Evolutionary conservation across 106 monocot genomes (phyloP).

Genomic region (Allium fistulosum): DNA sequence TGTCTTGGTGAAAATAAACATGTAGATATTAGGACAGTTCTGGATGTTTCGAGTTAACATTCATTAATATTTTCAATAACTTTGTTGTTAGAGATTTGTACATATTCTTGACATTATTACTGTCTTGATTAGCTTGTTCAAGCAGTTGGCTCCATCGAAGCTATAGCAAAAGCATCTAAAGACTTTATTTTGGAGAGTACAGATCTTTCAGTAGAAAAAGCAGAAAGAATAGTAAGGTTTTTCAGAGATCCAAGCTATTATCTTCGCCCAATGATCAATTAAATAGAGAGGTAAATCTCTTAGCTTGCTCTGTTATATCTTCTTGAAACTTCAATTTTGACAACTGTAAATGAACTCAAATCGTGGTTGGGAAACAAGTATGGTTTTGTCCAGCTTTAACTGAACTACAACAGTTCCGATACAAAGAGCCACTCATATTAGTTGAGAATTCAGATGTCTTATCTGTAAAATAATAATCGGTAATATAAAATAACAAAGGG

Average conservation of each 20-base stretch:
- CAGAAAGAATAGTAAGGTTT: slow-evolving; percentile 72
- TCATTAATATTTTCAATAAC: too few species aligned
- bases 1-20: too few species aligned
- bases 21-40: too few species aligned
- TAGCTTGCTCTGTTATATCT: neutral
- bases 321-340: neutral
- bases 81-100: too few species aligned
- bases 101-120: neutral
- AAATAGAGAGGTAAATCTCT: slow-evolving; percentile 16
- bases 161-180: slow-evolving; percentile 82
- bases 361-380: too few species aligned
- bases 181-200: slow-evolving; percentile 73
- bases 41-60: too few species aligned
- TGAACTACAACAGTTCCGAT: too few species aligned
- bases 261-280: slow-evolving; percentile 67
- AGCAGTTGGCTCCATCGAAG: slow-evolving; percentile 84
- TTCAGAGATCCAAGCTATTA: slow-evolving; percentile 82
- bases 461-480: too few species aligned
- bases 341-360: neutral
- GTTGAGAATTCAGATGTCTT: too few species aligned
- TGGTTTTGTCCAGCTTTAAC: too few species aligned
- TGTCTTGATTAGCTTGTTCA: slow-evolving; percentile 62
- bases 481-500: too few species aligned
- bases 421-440: too few species aligned
- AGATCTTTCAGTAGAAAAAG: slow-evolving; percentile 88